Evolutionary conservation across 768 basidiomycete genomes (phyloP).

Genomic region (Leucocoprinus leucothites): DNA sequence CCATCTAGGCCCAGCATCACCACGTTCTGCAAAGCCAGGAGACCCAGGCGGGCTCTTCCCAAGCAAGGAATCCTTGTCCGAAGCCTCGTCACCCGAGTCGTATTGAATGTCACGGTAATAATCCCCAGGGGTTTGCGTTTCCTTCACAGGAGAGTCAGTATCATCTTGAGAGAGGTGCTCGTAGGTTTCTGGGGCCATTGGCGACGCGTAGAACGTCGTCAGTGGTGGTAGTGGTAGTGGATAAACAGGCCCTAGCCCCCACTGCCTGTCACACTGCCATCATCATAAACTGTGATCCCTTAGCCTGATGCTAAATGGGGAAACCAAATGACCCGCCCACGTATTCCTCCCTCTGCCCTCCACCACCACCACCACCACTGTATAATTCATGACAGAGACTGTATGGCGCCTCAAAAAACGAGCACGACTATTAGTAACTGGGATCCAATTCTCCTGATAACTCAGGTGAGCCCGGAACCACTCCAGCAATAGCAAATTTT

Average conservation of each 20-base stretch:
- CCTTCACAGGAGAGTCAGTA: constrained; percentile 3
- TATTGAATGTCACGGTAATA: constrained; percentile 81
- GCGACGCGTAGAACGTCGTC: constrained; percentile 1
- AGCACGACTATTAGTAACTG: constrained; percentile 50
- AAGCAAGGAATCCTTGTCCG: constrained; percentile 65
- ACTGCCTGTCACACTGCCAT: not conserved
- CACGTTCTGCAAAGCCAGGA: constrained; percentile 29
- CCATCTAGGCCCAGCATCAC: constrained; percentile 20
- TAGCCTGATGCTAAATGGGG: constrained; percentile 13
- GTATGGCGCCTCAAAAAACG: constrained; percentile 37
- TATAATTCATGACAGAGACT: constrained; percentile 7
- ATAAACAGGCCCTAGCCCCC: not conserved
- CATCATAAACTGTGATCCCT: constrained; percentile 8
- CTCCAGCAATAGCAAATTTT: not conserved
- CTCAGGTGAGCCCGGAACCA: constrained; percentile 56
- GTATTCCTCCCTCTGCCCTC: not conserved
- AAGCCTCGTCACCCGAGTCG: constrained; percentile 51
- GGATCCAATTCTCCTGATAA: constrained; percentile 87
- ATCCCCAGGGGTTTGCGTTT: constrained; percentile 6
- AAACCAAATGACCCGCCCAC: not conserved
- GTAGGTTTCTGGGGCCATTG: constrained; percentile 6
- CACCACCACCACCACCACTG: constrained; percentile 7
- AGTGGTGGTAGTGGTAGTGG: not conserved
- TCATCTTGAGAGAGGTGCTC: constrained; percentile 6
- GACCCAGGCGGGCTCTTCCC: constrained; percentile 38